phyloP scores from a whole-genome alignment of 2,329 filamentous ascomycete species.

The Paraphoma sp. region DNA sequence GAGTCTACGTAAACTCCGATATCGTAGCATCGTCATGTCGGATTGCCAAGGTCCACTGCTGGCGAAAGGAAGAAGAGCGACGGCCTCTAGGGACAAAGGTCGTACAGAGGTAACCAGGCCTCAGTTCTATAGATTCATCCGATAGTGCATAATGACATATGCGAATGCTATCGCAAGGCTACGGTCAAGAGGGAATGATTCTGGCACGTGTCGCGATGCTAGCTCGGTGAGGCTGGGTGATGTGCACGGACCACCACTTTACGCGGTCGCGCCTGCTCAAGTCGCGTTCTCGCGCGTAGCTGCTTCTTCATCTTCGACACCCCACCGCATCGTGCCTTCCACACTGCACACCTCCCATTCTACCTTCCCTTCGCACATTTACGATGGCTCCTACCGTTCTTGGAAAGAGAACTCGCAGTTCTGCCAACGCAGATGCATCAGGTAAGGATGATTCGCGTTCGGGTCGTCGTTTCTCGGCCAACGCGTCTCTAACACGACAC shows the following conservation, averaged over 20 bases:
- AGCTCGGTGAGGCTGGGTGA: conserved; percentile 8
- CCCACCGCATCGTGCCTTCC: conserved; percentile 22
- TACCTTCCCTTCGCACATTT: conserved; percentile 22
- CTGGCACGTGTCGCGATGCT: conserved; percentile 5
- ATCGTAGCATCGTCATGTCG: too few species aligned
- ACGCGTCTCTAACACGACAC: conserved; percentile 33
- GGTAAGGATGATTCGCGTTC: conserved; percentile 30
- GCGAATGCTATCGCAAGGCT: background rate
- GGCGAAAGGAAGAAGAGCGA: too few species aligned
- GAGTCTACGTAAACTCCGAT: too few species aligned
- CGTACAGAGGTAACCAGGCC: background rate
- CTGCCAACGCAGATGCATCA: conserved; percentile 27
- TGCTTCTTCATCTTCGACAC: conserved; percentile 22
- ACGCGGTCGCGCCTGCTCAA: conserved; percentile 25
- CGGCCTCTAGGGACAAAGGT: background rate
- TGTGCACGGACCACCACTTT: conserved; percentile 13
- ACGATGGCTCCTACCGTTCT: conserved; percentile 45
- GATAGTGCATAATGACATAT: background rate
- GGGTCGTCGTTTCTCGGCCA: conserved; percentile 9
- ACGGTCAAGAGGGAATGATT: background rate
- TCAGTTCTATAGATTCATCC: background rate
- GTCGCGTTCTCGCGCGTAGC: conserved; percentile 17
- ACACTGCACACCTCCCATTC: conserved; percentile 26
- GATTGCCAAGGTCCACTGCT: too few species aligned
- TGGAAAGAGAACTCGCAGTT: conserved; percentile 48